Percentiles rank a stretch among this genome's conserved stretches.
Evolutionary conservation across 306 rosid species (phyloP).

Genomic region (Crataegus laevigata): DNA sequence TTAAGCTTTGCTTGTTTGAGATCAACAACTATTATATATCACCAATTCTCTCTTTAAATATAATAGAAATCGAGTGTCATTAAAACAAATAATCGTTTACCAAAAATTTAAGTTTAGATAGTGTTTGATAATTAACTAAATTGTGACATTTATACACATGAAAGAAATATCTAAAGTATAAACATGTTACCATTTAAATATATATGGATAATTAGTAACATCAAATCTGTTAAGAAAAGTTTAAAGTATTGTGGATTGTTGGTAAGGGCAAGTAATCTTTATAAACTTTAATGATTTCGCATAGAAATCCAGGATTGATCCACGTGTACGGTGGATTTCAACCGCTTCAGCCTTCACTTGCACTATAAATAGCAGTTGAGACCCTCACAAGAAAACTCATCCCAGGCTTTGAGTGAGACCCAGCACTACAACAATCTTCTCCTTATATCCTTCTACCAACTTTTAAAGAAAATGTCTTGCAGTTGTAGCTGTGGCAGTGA

Average conservation of each 20-base stretch:
- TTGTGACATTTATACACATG: too few relatives aligned
- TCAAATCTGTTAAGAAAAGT: too few relatives aligned
- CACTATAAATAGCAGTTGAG: not conserved
- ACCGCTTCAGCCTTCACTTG: not conserved
- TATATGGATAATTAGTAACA: too few relatives aligned
- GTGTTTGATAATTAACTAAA: too few relatives aligned
- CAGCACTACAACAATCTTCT: not conserved
- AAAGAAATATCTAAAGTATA: too few relatives aligned
- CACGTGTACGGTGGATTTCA: not conserved
- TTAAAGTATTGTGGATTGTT: not conserved
- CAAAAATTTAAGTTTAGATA: too few relatives aligned
- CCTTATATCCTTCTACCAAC: not conserved
- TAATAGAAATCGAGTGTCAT: not conserved
- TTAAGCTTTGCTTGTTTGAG: not conserved
- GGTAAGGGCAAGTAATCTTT: not conserved
- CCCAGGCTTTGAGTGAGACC: not conserved
- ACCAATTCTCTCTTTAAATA: not conserved
- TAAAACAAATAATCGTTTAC: not conserved
- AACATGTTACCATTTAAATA: too few relatives aligned
- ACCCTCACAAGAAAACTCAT: not conserved
- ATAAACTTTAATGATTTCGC: not conserved
- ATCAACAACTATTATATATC: not conserved
- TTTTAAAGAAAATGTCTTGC: constrained; percentile 4
- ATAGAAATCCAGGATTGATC: not conserved
- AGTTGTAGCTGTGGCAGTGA: not conserved